These are phyloP conservation scores for Penicillium salamii DNA, from an alignment of 495 filamentous ascomycete genomes.

Conservation along the genomic window DNA sequence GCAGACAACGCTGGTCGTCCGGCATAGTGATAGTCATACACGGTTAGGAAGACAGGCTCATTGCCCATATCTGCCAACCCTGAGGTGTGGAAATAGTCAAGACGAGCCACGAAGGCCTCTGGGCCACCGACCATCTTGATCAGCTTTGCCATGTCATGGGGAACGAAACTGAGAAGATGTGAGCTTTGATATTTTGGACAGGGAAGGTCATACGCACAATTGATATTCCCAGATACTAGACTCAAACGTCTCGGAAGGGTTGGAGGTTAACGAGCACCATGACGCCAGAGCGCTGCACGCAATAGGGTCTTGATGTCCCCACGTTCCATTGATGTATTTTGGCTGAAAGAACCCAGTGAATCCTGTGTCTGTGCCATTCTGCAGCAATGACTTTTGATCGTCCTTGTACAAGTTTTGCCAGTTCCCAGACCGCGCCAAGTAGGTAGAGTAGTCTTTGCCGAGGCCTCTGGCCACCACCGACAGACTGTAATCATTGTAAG, in stretches of 20 bases:
- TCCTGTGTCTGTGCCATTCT: constrained; percentile 55
- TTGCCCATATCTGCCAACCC: constrained; percentile 68
- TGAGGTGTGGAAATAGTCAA: constrained; percentile 66
- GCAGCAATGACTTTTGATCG: constrained; percentile 54
- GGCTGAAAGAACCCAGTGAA: constrained; percentile 71
- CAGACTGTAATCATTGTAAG: constrained; percentile 74
- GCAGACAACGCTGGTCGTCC: constrained; percentile 65
- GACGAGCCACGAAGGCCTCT: constrained; percentile 53
- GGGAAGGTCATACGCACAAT: constrained; percentile 25
- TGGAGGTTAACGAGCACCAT: constrained; percentile 60
- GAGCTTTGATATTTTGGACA: background rate
- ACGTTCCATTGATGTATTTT: constrained; percentile 60
- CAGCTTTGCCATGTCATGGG: constrained; percentile 64
- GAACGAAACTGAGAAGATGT: constrained; percentile 51
- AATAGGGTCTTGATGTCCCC: constrained; percentile 68
- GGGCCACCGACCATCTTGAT: constrained; percentile 60
- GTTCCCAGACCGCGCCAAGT: constrained; percentile 56
- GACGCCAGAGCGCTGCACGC: constrained; percentile 56
- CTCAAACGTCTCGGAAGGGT: constrained; percentile 69
- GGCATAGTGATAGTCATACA: constrained; percentile 71
- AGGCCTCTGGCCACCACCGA: constrained; percentile 56
- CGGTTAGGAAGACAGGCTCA: constrained; percentile 68
- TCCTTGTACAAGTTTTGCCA: constrained; percentile 69
- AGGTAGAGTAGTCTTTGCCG: constrained; percentile 58
- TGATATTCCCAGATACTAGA: constrained; percentile 69